These are phyloP conservation scores for Penicillium sp. DNA, from an alignment of 2,329 filamentous ascomycete genomes.

Conservation along the genomic window DNA sequence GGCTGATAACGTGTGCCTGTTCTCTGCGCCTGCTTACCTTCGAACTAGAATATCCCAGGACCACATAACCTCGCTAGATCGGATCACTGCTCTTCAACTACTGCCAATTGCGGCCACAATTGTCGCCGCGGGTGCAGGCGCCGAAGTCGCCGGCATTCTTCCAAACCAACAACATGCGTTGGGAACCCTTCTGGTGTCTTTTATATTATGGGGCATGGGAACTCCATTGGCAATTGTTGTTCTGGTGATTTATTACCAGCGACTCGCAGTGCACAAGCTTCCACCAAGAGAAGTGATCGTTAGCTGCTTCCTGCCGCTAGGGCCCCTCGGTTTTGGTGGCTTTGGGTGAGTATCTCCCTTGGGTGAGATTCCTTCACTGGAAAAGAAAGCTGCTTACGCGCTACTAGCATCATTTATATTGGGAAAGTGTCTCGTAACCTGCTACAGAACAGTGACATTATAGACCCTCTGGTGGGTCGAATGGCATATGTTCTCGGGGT, in stretches of 20 bases:
- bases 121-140: slow-evolving; percentile 66
- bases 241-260: slow-evolving; percentile 69
- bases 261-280: slow-evolving; percentile 66
- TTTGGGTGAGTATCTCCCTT: slow-evolving; percentile 48
- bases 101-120: slow-evolving; percentile 68
- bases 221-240: slow-evolving; percentile 63
- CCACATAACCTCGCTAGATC: slow-evolving; percentile 46
- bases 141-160: slow-evolving; percentile 63
- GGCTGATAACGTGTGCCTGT: neutral
- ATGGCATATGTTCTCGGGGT: slow-evolving; percentile 63
- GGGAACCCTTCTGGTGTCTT: slow-evolving; percentile 64
- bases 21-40: slow-evolving; percentile 23
- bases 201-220: slow-evolving; percentile 69
- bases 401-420: slow-evolving; percentile 51
- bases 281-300: slow-evolving; percentile 69
- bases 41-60: slow-evolving; percentile 37
- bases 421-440: slow-evolving; percentile 46
- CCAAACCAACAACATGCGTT: slow-evolving; percentile 58
- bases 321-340: slow-evolving; percentile 67
- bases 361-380: slow-evolving; percentile 32
- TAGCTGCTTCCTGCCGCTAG: slow-evolving; percentile 67
- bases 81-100: slow-evolving; percentile 66
- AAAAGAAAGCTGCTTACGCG: slow-evolving; percentile 37
- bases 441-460: slow-evolving; percentile 42
- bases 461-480: slow-evolving; percentile 49